phyloP scores from a whole-genome alignment of 352 stramenopile species.

The Peronosclerospora sorghi region DNA sequence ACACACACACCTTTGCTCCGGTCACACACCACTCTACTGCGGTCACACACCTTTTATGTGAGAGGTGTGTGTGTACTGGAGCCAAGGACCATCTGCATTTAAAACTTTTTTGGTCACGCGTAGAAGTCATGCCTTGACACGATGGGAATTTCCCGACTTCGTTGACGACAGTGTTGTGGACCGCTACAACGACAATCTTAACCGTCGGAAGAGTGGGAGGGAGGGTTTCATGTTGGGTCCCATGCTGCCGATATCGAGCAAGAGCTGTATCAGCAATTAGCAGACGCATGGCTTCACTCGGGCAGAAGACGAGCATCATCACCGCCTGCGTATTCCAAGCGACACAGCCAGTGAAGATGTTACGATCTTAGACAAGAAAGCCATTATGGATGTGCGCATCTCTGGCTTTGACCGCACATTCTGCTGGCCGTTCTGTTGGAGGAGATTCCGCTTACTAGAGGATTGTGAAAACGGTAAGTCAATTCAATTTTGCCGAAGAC shows the following conservation, averaged over 20 bases:
- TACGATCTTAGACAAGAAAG: constrained; percentile 76
- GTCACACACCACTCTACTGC: no score
- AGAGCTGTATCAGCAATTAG: constrained; percentile 6
- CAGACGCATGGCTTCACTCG: constrained; percentile 3
- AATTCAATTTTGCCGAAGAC: background rate
- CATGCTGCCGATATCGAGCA: constrained; percentile 17
- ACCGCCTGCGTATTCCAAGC: no score
- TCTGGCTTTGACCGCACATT: constrained; percentile 70
- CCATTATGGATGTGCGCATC: constrained; percentile 83
- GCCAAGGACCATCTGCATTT: no score
- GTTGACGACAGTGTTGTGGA: constrained; percentile 51
- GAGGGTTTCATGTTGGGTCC: constrained; percentile 56
- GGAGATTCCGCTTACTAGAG: constrained; percentile 72
- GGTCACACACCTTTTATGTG: no score
- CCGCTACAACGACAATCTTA: constrained; percentile 60
- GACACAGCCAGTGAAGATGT: constrained; percentile 62
- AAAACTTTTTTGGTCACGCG: no score
- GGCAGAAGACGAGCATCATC: constrained; percentile 16
- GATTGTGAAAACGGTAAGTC: constrained; percentile 58
- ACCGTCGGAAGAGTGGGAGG: constrained; percentile 58
- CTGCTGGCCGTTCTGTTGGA: constrained; percentile 75
- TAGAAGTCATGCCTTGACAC: constrained; percentile 20
- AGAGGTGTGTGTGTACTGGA: no score
- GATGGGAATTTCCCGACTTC: constrained; percentile 33
- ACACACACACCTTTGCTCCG: no score